A percentile compares a stretch with the other conserved stretches of the same genome.
These are phyloP conservation scores for Xylaria hypoxylon DNA, from an alignment of 2,329 filamentous ascomycete genomes.

Conservation along the genomic window DNA sequence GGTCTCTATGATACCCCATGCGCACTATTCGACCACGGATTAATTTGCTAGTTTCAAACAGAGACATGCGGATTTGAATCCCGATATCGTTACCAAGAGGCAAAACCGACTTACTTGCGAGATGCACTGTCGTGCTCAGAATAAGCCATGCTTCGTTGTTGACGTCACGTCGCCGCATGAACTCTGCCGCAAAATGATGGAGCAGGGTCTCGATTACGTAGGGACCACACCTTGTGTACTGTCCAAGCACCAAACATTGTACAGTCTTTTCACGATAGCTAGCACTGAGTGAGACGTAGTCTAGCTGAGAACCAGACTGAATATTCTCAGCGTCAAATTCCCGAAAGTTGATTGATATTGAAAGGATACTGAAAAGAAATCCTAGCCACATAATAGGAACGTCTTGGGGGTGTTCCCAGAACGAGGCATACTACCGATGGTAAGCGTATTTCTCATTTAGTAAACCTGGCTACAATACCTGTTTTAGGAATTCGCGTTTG, in stretches of 20 bases:
- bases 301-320: slow-evolving; percentile 7
- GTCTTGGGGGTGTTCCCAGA: slow-evolving; percentile 56
- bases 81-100: background rate
- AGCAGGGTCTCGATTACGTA: slow-evolving; percentile 57
- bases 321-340: slow-evolving; percentile 30
- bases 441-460: slow-evolving; percentile 23
- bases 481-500: slow-evolving; percentile 46
- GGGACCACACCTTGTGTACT: slow-evolving; percentile 58
- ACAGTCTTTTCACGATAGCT: slow-evolving; percentile 49
- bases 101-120: slow-evolving; percentile 39
- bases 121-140: slow-evolving; percentile 49
- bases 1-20: slow-evolving; percentile 60
- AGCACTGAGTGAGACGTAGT: slow-evolving; percentile 28
- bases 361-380: slow-evolving; percentile 60
- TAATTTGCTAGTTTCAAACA: background rate
- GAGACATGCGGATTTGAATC: background rate
- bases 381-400: slow-evolving; percentile 60
- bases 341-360: slow-evolving; percentile 51
- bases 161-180: slow-evolving; percentile 48
- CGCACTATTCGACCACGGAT: slow-evolving; percentile 49
- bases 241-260: slow-evolving; percentile 54
- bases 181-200: slow-evolving; percentile 52
- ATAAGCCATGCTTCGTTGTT: slow-evolving; percentile 53
- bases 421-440: slow-evolving; percentile 55
- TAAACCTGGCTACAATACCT: slow-evolving; percentile 37